phyloP scores from a whole-genome alignment of 768 basidiomycete species.

The Roridomyces roridus region DNA sequence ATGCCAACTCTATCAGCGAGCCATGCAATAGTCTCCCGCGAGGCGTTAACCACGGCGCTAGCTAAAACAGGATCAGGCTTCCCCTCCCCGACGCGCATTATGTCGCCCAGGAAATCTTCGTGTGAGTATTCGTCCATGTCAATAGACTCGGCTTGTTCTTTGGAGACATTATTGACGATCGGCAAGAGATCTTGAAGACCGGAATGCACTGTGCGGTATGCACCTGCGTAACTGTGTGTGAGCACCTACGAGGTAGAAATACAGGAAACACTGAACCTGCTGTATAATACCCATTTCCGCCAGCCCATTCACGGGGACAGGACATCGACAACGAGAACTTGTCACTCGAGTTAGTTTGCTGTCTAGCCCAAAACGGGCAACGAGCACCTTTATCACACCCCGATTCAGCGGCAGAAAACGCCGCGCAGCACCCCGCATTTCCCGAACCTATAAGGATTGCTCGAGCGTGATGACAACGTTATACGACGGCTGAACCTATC shows the following conservation, averaged over 20 bases:
- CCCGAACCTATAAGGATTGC: constrained; percentile 64
- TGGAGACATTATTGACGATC: constrained; percentile 54
- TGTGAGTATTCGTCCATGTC: constrained; percentile 66
- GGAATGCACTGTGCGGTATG: constrained; percentile 59
- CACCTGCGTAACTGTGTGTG: not conserved
- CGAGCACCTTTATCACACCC: constrained; percentile 58
- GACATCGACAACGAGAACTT: constrained; percentile 70
- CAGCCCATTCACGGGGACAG: constrained; percentile 67
- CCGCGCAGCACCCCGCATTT: constrained; percentile 72
- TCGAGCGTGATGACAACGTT: no score
- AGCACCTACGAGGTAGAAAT: not conserved
- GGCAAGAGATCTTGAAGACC: constrained; percentile 67
- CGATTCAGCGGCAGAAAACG: constrained; percentile 61
- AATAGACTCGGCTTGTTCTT: constrained; percentile 49
- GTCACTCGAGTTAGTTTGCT: not conserved
- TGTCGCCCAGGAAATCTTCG: constrained; percentile 60
- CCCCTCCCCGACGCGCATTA: constrained; percentile 63
- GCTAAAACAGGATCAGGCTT: constrained; percentile 58
- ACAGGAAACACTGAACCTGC: constrained; percentile 45
- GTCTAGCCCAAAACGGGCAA: constrained; percentile 2
- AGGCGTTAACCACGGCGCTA: constrained; percentile 56
- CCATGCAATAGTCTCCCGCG: constrained; percentile 64
- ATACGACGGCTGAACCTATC: no score
- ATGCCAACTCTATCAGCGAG: constrained; percentile 55
- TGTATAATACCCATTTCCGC: constrained; percentile 78